Percentiles rank a stretch among this genome's conserved stretches.
Evolutionary conservation across 805 yeast species (phyloP).

Genomic region (Monosporozyma aerobia): DNA sequence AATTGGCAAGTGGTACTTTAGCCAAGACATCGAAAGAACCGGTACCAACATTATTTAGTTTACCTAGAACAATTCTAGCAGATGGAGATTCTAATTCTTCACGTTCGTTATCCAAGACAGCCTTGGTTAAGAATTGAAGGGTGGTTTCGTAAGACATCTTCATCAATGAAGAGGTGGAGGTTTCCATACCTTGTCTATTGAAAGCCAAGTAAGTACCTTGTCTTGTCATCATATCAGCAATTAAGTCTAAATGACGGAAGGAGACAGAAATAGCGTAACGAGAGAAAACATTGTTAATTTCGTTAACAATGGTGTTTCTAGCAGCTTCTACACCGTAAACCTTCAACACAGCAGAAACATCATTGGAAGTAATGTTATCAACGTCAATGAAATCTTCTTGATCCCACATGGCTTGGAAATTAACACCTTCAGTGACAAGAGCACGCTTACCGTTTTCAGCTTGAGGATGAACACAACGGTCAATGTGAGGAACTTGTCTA

Average conservation of each 20-base stretch:
- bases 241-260: conserved; percentile 86
- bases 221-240: conserved; percentile 98
- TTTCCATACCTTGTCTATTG: conserved; percentile 96
- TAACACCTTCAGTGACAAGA: conserved; percentile 95
- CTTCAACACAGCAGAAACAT: conserved; percentile 77
- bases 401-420: conserved; percentile 97
- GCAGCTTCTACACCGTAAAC: conserved; percentile 99
- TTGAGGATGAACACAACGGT: conserved; percentile 82
- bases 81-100: conserved; percentile 88
- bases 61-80: conserved; percentile 88
- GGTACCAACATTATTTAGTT: conserved; percentile 85
- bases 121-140: conserved; percentile 92
- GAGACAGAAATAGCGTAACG: conserved; percentile 93
- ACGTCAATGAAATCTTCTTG: conserved; percentile 89
- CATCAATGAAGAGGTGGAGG: conserved; percentile 91
- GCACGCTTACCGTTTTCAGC: conserved; percentile 63
- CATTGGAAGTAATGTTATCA: conserved; percentile 84
- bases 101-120: conserved; percentile 83
- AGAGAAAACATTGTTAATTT: conserved; percentile 90
- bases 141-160: conserved; percentile 99
- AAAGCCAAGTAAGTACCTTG: conserved; percentile 95
- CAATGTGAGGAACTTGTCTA: conserved; percentile 83
- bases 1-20: conserved; percentile 26
- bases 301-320: conserved; percentile 91
- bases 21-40: conserved; percentile 80